phyloP scores from a whole-genome alignment of 108 stramenopile species.

The Fistulifera solaris region DNA sequence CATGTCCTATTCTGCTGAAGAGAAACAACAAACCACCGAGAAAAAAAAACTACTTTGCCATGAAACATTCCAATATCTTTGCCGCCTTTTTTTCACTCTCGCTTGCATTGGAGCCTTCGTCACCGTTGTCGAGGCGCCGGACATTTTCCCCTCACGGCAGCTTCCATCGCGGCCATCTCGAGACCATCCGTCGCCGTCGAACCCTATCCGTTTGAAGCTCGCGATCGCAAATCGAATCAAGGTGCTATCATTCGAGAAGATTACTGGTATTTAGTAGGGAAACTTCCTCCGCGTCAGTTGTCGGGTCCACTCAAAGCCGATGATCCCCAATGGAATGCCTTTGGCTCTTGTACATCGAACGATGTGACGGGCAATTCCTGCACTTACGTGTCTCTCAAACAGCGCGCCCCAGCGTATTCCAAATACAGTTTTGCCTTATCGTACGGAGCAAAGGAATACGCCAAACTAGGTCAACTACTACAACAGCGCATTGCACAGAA shows the following conservation, averaged over 20 bases:
- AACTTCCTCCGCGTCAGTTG: conserved; percentile 45
- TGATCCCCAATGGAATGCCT: conserved; percentile 64
- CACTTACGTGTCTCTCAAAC: conserved; percentile 61
- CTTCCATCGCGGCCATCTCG: no score
- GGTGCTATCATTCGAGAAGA: conserved; percentile 66
- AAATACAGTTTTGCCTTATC: conserved; percentile 51
- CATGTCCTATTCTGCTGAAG: no score
- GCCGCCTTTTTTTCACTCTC: no score
- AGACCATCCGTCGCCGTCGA: no score
- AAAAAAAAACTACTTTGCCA: no score
- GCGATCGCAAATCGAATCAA: conserved; percentile 58
- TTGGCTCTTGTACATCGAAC: conserved; percentile 44
- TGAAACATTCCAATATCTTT: no score
- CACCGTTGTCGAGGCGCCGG: no score
- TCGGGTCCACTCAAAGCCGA: conserved; percentile 33
- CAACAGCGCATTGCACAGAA: conserved; percentile 6
- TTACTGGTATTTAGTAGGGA: conserved; percentile 61
- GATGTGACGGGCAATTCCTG: conserved; percentile 47
- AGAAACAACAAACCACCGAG: no score
- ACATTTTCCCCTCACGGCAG: no score
- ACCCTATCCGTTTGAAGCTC: conserved; percentile 26
- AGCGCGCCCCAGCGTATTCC: conserved; percentile 57
- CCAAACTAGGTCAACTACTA: conserved; percentile 28
- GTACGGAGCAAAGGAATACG: conserved; percentile 40
- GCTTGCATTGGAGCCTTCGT: no score